These are phyloP conservation scores for Podospora bellae-mahoneyi DNA, from an alignment of 495 filamentous ascomycete genomes.

Conservation along the genomic window DNA sequence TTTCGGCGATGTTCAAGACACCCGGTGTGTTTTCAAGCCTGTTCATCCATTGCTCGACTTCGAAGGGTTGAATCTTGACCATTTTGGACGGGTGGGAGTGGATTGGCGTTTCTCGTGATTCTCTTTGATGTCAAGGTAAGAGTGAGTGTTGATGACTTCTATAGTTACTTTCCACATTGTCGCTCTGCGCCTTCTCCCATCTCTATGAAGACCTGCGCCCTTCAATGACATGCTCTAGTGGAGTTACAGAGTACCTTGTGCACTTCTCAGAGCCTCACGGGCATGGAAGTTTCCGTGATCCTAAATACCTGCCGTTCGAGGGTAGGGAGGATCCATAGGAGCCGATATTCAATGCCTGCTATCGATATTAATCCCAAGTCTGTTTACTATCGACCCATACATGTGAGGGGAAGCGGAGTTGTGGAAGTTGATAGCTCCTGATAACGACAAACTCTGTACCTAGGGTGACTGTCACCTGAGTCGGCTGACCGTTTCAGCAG, in stretches of 20 bases:
- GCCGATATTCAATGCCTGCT: background rate
- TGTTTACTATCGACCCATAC: background rate
- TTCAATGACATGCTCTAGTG: slow-evolving; percentile 1
- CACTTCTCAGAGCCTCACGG: background rate
- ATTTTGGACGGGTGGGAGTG: slow-evolving; percentile 38
- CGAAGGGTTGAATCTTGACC: slow-evolving; percentile 69
- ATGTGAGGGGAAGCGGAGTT: background rate
- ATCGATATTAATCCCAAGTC: background rate
- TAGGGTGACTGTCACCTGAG: background rate
- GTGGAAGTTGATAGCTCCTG: background rate
- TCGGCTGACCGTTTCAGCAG: background rate
- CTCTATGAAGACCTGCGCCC: background rate
- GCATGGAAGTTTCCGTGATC: background rate
- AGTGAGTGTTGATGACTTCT: background rate
- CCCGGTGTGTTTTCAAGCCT: slow-evolving; percentile 65
- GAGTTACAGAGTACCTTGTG: background rate
- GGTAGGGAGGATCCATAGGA: background rate
- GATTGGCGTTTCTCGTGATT: background rate
- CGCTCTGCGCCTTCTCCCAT: background rate
- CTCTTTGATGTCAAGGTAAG: background rate
- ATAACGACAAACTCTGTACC: background rate
- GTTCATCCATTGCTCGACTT: slow-evolving; percentile 95
- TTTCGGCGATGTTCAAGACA: slow-evolving; percentile 82
- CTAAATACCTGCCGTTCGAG: background rate
- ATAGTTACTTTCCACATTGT: background rate